Evolutionary conservation across 2,329 filamentous ascomycete genomes (phyloP), one percentile per base, ranked within the genome.

Genomic region (Fusarium redolens): DNA sequence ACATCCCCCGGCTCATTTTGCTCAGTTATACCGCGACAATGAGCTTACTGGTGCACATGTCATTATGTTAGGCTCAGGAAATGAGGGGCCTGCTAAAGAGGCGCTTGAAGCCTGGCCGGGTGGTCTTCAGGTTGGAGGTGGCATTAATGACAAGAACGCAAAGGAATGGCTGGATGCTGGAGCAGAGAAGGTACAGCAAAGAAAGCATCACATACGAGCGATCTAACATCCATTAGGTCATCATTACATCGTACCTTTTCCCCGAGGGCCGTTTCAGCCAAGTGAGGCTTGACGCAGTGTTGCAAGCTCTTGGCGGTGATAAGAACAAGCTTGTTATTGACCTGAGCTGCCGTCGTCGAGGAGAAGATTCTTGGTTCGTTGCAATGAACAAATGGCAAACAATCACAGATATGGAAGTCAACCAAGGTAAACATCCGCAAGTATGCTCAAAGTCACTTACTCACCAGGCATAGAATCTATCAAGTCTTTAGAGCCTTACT

Each of bases 351-450:
- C 91, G 96, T 57, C 88, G 91, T 65, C 92, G 91, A 68, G 92
- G 88, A 41, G 85, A 86, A 7, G 86, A 92, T 62, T 92, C 86
- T 43, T 99, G 96, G 96, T 95, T 93, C 78, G 96, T 99, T n/a
- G 96, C 96, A 61, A 99, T 97, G 92, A 94, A 99, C 83, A 97
- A 97, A 82, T 99, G 96, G 96, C 96, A 98, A 86, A 97, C 94
- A 3, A 92, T 98, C 62, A 98, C 96, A 3, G 94, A 98, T 78
- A 97, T 97, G 91, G 94, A 98, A 80, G 91, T 99, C 73, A 96
- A 92, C 72, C 86, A 93, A 87, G 93, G 96, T 95, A 83, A 75
- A 25, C 60, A 44, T 58, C 15, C 33, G 40, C 50, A 30, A 58
- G n/a, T 44, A 13, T n/a, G 25, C 55, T 45, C 38, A 56, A 38